phyloP scores from a whole-genome alignment of 2,329 filamentous ascomycete genomes.

The Colletotrichum cereale region DNA sequence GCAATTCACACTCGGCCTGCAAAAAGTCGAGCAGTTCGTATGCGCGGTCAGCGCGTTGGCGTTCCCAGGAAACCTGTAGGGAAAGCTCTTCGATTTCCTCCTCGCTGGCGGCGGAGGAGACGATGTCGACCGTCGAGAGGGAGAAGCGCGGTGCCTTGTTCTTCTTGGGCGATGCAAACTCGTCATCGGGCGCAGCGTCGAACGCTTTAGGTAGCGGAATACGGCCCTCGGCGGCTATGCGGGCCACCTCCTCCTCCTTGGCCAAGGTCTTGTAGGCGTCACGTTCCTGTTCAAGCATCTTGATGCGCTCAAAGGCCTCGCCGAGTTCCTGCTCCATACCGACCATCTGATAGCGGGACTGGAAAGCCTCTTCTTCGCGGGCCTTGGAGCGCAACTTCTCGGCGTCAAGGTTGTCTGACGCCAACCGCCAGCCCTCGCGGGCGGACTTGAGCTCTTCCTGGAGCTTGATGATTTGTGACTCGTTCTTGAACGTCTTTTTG shows the following conservation, averaged over 20 bases:
- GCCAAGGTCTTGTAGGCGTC: conserved; percentile 79
- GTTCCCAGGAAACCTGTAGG: conserved; percentile 67
- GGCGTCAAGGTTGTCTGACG: conserved; percentile 70
- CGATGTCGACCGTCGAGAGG: conserved; percentile 62
- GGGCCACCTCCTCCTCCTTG: conserved; percentile 79
- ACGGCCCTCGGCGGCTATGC: conserved; percentile 78
- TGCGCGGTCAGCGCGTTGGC: conserved; percentile 75
- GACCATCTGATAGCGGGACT: conserved; percentile 74
- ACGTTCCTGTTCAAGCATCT: conserved; percentile 78
- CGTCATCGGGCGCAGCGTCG: conserved; percentile 63
- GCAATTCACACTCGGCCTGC: conserved; percentile 79
- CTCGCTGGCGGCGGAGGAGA: conserved; percentile 67
- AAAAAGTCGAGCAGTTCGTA: conserved; percentile 82
- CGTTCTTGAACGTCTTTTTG: conserved; percentile 82
- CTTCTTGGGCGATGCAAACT: conserved; percentile 73
- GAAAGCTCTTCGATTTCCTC: conserved; percentile 70
- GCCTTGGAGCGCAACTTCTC: conserved; percentile 72
- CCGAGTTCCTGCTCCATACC: conserved; percentile 76
- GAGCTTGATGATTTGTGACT: conserved; percentile 76
- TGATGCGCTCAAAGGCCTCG: conserved; percentile 72
- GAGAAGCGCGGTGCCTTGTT: conserved; percentile 58
- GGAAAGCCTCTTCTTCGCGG: conserved; percentile 77
- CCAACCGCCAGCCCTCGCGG: conserved; percentile 64
- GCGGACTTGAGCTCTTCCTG: conserved; percentile 79
- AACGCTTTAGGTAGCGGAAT: conserved; percentile 71